These are phyloP conservation scores for Gentiana dahurica DNA, from an alignment of 257 asterid species.

Conservation along the genomic window DNA sequence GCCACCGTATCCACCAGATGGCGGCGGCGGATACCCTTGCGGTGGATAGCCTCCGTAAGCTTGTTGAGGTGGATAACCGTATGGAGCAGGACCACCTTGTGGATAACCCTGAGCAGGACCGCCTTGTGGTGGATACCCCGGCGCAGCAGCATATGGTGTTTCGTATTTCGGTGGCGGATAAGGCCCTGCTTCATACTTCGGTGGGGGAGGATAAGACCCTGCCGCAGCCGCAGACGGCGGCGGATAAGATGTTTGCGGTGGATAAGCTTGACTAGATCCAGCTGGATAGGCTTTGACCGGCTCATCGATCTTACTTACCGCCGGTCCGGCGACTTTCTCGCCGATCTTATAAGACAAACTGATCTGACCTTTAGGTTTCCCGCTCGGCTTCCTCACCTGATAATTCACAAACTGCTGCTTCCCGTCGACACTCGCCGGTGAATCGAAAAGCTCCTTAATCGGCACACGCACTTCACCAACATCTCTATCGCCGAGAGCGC, in stretches of 20 bases:
- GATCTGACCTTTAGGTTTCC: constrained; percentile 68
- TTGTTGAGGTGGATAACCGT: constrained; percentile 21
- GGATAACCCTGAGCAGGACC: constrained; percentile 8
- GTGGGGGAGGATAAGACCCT: constrained; percentile 21
- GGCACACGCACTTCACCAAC: constrained; percentile 67
- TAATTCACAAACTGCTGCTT: constrained; percentile 43
- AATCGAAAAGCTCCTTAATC: constrained; percentile 47
- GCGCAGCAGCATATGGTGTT: background rate
- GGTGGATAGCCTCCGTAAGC: constrained; percentile 14
- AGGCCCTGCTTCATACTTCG: constrained; percentile 7
- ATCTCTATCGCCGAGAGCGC: constrained; percentile 51
- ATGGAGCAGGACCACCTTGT: constrained; percentile 20
- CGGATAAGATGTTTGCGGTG: constrained; percentile 20
- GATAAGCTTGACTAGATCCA: constrained; percentile 36
- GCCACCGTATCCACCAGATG: constrained; percentile 22
- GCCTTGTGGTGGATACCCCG: constrained; percentile 10
- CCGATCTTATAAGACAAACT: constrained; percentile 47
- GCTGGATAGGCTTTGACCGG: constrained; percentile 45
- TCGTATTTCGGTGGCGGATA: background rate
- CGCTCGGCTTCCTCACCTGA: constrained; percentile 69
- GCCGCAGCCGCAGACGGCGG: constrained; percentile 14
- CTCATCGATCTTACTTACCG: constrained; percentile 16
- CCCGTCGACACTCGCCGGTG: constrained; percentile 24
- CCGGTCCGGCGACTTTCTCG: constrained; percentile 21
- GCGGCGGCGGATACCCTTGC: constrained; percentile 35